Evolutionary conservation across 345 rosid genomes (phyloP), one percentile per base, ranked within the genome.

Genomic region (Hirschfeldia incana): DNA sequence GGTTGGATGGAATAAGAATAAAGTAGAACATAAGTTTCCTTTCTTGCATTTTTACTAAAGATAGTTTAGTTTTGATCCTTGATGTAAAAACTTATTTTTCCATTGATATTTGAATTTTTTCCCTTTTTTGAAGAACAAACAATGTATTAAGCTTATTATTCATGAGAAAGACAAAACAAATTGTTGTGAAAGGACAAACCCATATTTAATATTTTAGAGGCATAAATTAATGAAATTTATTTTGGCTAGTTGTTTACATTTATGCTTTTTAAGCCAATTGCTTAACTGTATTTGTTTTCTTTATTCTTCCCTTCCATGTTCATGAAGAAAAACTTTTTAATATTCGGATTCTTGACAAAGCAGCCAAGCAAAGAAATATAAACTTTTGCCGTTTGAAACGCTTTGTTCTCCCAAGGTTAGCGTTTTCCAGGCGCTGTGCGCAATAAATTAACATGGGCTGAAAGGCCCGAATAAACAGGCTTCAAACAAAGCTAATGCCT

Each of bases 321-420:
- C 65, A 29, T 13, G 15, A 9, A 10, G 34, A 1, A 36, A 39
- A 65, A 8, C 75, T 59, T 77, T 82, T 11, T 3, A 53, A 26
- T 76, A 69, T 70, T 82, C 82, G 44, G 76, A 82, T 82, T 74
- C 85, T 74, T 82, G 63, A 78, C 85, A 78, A 74, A 69, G 73
- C 67, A 76, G 21, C 55, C 77, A 82, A 78, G 82, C 80, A 70
- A 82, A 70, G 82, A 49, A 65, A 67, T 59, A 26, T 12, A 53
- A 74, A 74, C 28, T 6, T 69, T 62, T 60, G 78, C 64, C 42
- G 49, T 55, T 12, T 21, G 13, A 42, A 65, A 12, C 71, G 71
- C 61, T 49, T 13, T 1, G 2, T 0, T 27, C 46, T 60, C 74
- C 16, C 29, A 9, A 33, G 49, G n/a, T 8, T 4, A 3, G 75